Base-by-base conservation (phyloP, 805 yeast genomes). In the Vanderwaltozyma verrucispora region DNA sequence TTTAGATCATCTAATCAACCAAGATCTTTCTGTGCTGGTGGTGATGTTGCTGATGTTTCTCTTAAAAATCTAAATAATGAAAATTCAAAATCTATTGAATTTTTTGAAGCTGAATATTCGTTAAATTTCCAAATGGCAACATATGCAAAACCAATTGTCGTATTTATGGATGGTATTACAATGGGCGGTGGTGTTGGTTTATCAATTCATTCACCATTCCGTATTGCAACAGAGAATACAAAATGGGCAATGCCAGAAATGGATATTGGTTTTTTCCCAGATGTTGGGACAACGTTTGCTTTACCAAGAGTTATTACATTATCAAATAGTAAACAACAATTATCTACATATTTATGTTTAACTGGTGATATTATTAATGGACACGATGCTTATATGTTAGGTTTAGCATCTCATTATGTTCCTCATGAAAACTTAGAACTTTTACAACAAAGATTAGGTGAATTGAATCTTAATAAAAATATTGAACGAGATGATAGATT, bases 141-240 rank as follows among this genome's bases (percentile, higher is more conserved):
- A n/a, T 87, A 76, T 50, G 66, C 77, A 41, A 89, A 87, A 65
- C 97, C 97, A 1, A 71, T 83, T 42, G 78, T 92, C n/a, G 68
- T 94, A 0, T 53, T 86, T 28, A 79, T 82, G 76, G 80, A 92
- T 54, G 96, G 97, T 17, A 84, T 89, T 50, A 85, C 89, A 20
- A 86, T 92, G 95, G 98, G 97, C 38, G 97, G 97, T 36, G 97
- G 97, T 49, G 95, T 87, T 31, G 97, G 98, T 4, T 65, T 92
- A 32, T 71, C 89, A 1, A 80, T 85, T 30, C 97, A 92, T 62
- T 80, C 85, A 11, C 89, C 96, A 3, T 89, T 89, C 68, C 75
- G 97, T 54, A 66, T 92, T 28, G 94, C 94, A n/a, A 83, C 95
- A 30, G 96, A 89, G 51, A 72, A 74, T 50, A 88, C 97, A 10